Base-by-base conservation (phyloP, 768 basidiomycete genomes). In the Pulveroboletus ravenelii region DNA sequence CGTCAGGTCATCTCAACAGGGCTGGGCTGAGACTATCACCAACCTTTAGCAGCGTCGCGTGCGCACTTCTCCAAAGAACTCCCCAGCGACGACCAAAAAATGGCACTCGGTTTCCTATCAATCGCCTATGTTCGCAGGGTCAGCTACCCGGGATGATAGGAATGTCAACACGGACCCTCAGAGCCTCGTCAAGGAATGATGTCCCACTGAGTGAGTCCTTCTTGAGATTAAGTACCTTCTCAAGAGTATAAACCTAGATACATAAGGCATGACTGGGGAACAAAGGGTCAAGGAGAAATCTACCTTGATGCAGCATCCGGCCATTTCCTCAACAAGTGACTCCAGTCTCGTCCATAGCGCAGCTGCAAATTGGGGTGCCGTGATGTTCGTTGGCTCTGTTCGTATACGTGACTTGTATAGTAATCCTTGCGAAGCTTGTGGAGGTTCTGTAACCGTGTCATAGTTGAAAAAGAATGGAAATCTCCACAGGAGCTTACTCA, bases 191-290 rank as follows among this genome's bases (percentile, higher is more conserved):
- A 25, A 98, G 70, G 69, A 98, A 98, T 3, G 87, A 57, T 0
- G 77, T 70, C 51, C 90, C 86, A 0, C 89, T 84, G 31, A 78
- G 72, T 0, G 85, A 74, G 62, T 98, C 94, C 65, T 81, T 87
- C 74, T 97, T 97, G 61, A 95, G 68, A 60, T 80, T 83, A 32
- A 98, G 73, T 2, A 98, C 95, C 62, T 93, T 96, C 70, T 98
- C 95, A 6, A 99, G 79, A 2, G 87, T 88, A 67, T 98, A 95
- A 6, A 98, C 91, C 92, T 93, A 15, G 18, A 40, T 3, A 6
- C 27, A 56, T 6, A 25, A 36, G 10, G 10, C 13, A 3, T 48
- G 32, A 57, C 20, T 31, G 17, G 6, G 18, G 3, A 30, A 20
- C 29, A 25, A 17, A 6, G 17, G 32, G 8, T 8, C 13, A 10